Conservation (phyloP, 2,329 filamentous ascomycete genomes). For the Colletotrichum trifolii region DNA sequence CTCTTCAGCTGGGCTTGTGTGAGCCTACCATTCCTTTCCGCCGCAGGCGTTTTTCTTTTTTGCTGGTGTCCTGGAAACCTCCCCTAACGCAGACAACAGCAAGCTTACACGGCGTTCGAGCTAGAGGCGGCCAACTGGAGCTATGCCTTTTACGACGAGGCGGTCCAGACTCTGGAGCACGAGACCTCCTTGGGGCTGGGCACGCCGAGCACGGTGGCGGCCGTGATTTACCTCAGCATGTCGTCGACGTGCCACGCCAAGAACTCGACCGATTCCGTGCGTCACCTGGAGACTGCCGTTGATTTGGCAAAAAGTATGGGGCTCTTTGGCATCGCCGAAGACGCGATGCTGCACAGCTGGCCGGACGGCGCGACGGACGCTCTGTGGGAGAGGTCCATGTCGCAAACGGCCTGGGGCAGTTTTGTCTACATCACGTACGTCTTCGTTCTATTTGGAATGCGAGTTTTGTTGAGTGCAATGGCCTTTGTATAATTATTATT, state of each 20-base stretch:
- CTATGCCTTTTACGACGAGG: slow-evolving; percentile 17
- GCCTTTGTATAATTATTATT: neutral
- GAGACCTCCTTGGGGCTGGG: neutral
- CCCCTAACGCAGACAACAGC: slow-evolving; percentile 6
- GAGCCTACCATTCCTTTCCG: neutral
- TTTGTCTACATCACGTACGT: slow-evolving; percentile 32
- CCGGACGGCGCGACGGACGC: neutral
- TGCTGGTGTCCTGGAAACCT: neutral
- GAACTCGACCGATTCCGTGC: neutral
- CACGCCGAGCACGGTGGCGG: slow-evolving; percentile 11
- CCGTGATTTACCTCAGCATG: slow-evolving; percentile 22
- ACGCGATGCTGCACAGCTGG: neutral
- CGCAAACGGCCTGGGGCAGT: slow-evolving; percentile 27
- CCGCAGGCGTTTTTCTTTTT: neutral
- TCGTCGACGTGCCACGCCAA: slow-evolving; percentile 20
- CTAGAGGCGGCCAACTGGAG: slow-evolving; percentile 7
- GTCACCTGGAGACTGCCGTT: slow-evolving; percentile 15
- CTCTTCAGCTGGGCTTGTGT: slow-evolving; percentile 28
- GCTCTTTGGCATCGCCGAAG: slow-evolving; percentile 6
- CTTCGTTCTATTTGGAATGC: neutral
- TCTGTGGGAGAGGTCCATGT: neutral
- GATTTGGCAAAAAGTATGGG: slow-evolving; percentile 14
- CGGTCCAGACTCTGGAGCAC: neutral
- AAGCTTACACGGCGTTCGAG: slow-evolving; percentile 14
- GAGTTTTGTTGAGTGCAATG: neutral